Base-by-base conservation (phyloP, 768 basidiomycete genomes). In the Sporobolomyces phaffii region DNA sequence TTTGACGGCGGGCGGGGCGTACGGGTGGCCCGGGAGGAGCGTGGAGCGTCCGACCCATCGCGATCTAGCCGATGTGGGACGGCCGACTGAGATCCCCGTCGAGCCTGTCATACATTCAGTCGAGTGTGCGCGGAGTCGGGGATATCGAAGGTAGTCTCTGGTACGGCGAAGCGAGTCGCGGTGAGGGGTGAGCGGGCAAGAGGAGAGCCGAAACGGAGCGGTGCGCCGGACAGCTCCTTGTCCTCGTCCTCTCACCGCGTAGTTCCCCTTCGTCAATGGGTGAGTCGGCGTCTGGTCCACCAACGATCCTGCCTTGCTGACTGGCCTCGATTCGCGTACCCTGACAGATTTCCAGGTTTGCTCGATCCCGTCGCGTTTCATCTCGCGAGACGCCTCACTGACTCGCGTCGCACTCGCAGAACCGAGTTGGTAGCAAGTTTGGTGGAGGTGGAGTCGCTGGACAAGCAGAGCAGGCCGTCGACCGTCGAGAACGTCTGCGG, bases 391-490 rank as follows among this genome's bases (percentile, higher is more conserved):
- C 48, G 24, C 18, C 47, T 20, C 17, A 22, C 41, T 58, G 29
- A 52, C 34, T 18, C 54, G 11, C n/a, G 8, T 5, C 54, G 34
- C 28, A 26, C 34, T 34, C 10, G 22, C 74, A 93, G 89, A 94
- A 92, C 81, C 90, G 91, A 72, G 91, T 93, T 36, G 91, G 91
- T 29, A 90, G 88, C 57, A 96, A 93, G 78, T 96, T 96, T 74
- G 91, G 92, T 66, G 91, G 92, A 50, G 92, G 91, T 77, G 92
- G 91, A 81, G 90, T 93, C 59, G 93, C 94, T 44, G 91, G 94
- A 36, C 90, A 89, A 17, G 90, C 88, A 28, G 96, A 98, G 80
- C 87, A 87, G 38, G 96, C 97, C 77, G 87, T 99, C 22, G 94
- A 98, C 81, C 82, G 96, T 68, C 83, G 94, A 63, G 96, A 99